Evolutionary conservation across 306 rosid genomes (phyloP), one percentile per base, ranked within the genome.

Genomic region (Prunus mira): DNA sequence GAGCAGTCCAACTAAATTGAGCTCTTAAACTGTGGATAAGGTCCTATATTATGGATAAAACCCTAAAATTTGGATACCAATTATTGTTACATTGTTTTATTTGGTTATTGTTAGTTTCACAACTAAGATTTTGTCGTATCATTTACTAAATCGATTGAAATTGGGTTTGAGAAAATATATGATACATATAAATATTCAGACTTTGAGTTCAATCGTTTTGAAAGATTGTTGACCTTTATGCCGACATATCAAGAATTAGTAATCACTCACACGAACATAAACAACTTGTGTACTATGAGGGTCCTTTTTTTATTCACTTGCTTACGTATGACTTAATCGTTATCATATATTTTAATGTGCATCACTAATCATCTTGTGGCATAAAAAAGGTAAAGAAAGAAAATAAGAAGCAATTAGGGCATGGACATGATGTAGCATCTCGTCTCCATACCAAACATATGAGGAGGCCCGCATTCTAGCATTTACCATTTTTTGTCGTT

Each of bases 401-500:
- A 24, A 60, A 13, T 28, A 14, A 12, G 67, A 63, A 17, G 46
- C 12, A 63, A 17, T 63, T 17, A 63, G 46, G 9, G 46, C 45
- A 9, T 15, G 67, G 9, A 38, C n/a, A 47, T 63, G 50, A 11
- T 24, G n/a, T 10, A 20, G 52, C 61, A 12, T 1, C 61, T 41
- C 76, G 79, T 70, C 27, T 51, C 49, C 79, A 81, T 73, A 76
- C 6, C 69, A 84, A 64, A n/a, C 64, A 20, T 46, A 51, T 71
- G 80, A 54, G 86, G 78, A 4, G 67, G 68, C 57, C 74, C 84
- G 56, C 79, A 77, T 67, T 45, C 1, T 55, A 84, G 3, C 41
- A 50, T 22, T 28, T 63, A 55, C 5, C 10, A 2, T 25, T 28
- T 28, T 56, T 68, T 81, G 81, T 79, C 70, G 38, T 67, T 19